Conservation (phyloP, 169 alveolate genomes). For the Cystoisospora suis region DNA sequence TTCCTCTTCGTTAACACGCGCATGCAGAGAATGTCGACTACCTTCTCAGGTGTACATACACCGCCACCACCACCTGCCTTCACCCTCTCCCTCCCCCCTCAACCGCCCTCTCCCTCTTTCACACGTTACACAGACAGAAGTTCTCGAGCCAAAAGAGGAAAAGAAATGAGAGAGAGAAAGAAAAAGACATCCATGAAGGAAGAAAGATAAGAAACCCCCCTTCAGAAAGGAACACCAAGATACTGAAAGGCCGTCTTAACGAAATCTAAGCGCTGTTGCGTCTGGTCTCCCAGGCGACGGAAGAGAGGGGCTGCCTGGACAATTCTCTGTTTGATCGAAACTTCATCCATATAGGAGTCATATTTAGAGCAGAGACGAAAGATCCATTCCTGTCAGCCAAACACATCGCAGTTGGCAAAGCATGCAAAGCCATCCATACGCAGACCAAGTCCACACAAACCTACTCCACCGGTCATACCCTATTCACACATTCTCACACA, state of each 20-base stretch:
- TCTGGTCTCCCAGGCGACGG: neutral
- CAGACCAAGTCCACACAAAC: neutral
- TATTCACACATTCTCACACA: too few relatives aligned
- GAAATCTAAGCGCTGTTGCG: conserved; percentile 6
- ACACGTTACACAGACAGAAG: too few relatives aligned
- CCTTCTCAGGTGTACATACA: too few relatives aligned
- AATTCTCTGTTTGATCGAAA: neutral
- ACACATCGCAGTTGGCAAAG: neutral
- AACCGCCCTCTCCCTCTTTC: too few relatives aligned
- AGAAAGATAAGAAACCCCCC: neutral
- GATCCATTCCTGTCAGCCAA: conserved; percentile 27
- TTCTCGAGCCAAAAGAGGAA: too few relatives aligned
- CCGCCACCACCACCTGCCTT: too few relatives aligned
- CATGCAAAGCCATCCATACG: neutral
- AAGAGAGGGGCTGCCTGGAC: conserved; percentile 24
- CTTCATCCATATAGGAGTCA: conserved; percentile 21
- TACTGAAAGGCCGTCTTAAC: neutral
- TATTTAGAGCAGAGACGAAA: conserved; percentile 16
- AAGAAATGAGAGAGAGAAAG: too few relatives aligned
- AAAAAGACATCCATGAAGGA: too few relatives aligned
- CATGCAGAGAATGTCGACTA: too few relatives aligned
- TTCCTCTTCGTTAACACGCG: too few relatives aligned
- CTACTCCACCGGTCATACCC: neutral
- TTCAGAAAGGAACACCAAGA: neutral
- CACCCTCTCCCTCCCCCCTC: too few relatives aligned